Evolutionary conservation across 2,329 filamentous ascomycete species (phyloP), one percentile per base, ranked within the genome.

Genomic region (Colletotrichum agaves): DNA sequence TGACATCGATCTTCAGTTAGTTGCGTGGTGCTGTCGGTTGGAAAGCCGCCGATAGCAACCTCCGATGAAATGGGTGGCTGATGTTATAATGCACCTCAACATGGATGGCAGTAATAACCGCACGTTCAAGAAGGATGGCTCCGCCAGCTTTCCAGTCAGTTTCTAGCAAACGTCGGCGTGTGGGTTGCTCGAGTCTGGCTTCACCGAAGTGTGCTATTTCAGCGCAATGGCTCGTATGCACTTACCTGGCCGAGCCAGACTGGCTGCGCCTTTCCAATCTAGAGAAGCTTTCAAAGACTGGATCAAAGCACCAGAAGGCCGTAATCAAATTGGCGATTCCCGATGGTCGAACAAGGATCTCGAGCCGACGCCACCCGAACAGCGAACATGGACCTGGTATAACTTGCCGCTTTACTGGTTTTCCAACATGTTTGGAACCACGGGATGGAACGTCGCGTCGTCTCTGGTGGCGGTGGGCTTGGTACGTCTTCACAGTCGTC

Each of bases 331-430:
- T 10, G 73, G 74, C 33, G 70, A 73, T 60, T 50, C 71, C 12
- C 69, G 69, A 59, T 77, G 75, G 75, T 73, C 75, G 4, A 77
- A 77, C 69, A 72, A 74, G 37, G 75, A 77, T 55, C 70, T 76
- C 17, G 74, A 76, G 53, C 75, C 74, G 17, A 76, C 74, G 8
- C 74, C 71, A 3, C 64, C 67, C 4, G 69, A 73, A 27, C 71
- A 76, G 47, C 58, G 75, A 11, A 76, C 74, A 4, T 77, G 75
- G 75, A 74, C 69, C 2, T 75, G 74, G 73, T 73, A 73, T 46
- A 74, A 74, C 31, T 49, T 75, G 41, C 73, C 75, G 2, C 52
- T 75, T 41, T 76, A 73, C 21, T 76, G 75, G 75, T 75, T 75
- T 21, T 74, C 74, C 10, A 73, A 70, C 52, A 69, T 71, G 50